phyloP scores from a whole-genome alignment of 2,329 filamentous ascomycete genomes.

The Alternaria hordeiaustralica region DNA sequence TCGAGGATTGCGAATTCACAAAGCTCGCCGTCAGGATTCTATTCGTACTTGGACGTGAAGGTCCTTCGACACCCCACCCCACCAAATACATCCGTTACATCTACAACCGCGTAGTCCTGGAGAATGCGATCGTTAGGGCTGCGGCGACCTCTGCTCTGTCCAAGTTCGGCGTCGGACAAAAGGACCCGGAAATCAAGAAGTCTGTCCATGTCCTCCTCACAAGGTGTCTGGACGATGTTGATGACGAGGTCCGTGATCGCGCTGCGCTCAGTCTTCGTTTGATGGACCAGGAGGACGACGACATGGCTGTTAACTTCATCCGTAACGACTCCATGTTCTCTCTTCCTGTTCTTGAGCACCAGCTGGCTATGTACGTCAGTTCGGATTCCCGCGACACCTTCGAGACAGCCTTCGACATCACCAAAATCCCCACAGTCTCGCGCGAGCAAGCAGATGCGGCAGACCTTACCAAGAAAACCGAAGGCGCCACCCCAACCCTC shows the following conservation, averaged over 20 bases:
- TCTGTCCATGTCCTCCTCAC: constrained; percentile 92
- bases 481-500: constrained; percentile 86
- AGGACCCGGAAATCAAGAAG: constrained; percentile 94
- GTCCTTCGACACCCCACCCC: constrained; percentile 91
- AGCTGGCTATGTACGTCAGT: constrained; percentile 96
- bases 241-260: constrained; percentile 96
- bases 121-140: constrained; percentile 94
- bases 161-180: constrained; percentile 95
- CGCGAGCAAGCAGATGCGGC: constrained; percentile 95
- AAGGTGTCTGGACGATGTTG: constrained; percentile 92
- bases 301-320: constrained; percentile 84
- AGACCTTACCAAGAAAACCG: constrained; percentile 96
- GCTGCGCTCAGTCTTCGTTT: constrained; percentile 90
- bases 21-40: constrained; percentile 95
- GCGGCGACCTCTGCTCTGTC: constrained; percentile 94
- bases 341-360: constrained; percentile 92
- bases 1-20: constrained; percentile 98
- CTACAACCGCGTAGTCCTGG: constrained; percentile 96
- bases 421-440: constrained; percentile 88
- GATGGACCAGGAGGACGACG: constrained; percentile 86
- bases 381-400: constrained; percentile 89
- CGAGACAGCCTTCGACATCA: constrained; percentile 84
- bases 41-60: constrained; percentile 91
- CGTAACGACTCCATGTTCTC: constrained; percentile 98
- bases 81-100: constrained; percentile 99